Base-by-base conservation (phyloP, 2,329 filamentous ascomycete genomes). In the Phoma herbarum region DNA sequence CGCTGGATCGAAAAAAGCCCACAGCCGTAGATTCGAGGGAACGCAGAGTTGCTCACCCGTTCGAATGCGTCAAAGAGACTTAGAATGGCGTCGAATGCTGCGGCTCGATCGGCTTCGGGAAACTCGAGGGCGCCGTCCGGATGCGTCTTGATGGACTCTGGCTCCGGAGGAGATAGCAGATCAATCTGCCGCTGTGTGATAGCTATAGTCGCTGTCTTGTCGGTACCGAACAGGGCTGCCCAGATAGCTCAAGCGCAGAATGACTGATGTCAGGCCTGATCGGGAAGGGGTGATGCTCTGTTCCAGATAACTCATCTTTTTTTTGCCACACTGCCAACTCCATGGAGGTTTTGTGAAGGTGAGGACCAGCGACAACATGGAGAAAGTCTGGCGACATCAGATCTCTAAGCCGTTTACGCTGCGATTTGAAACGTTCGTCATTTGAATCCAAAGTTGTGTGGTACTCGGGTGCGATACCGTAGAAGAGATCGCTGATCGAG, bases 401-500 rank as follows among this genome's bases (percentile, higher is more conserved):
- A 18, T 37, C 33, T 18, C 18, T 16, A 5, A 37, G 33, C 33
- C 33, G 18, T 18, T 37, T 37, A n/a, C 33, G 33, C 33, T 37
- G 33, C n/a, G 8, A 18, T 37, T 37, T 37, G n/a, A 37, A 37
- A 2, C 33, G 33, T 18, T 18, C 33, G 9, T 37, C 33, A 10
- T 37, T 37, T 37, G 33, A 37, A 16, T 37, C 18, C 33, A 37
- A 18, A 6, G 33, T 37, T 37, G 33, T 18, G 7, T 79, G 78
- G 54, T 75, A 70, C 39, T 75, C 52, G 2, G 72, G 75, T 22
- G 72, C 59, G 20, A 77, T 66, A 22, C 75, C 75, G 26, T 64
- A 65, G 22, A 80, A 74, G 53, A 79, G 69, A 39, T 69, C 63
- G 33, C 59, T 61, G 37, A 64, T 52, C 29, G 59, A 29, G 78